Conservation (phyloP, 2,329 filamentous ascomycete genomes). For the Hirsutella minnesotensis region DNA sequence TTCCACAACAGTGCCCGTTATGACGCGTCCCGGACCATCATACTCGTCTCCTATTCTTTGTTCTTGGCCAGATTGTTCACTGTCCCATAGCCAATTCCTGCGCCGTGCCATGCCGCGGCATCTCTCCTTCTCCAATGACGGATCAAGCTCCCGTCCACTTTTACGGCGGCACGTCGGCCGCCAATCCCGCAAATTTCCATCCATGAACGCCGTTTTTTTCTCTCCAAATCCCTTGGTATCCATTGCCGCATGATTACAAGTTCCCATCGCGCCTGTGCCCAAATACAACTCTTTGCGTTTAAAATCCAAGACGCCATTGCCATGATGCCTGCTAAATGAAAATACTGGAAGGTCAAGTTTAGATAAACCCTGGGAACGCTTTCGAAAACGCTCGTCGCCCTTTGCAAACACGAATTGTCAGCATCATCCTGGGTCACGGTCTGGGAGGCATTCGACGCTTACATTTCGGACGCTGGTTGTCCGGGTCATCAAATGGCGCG, state of each 20-base stretch:
- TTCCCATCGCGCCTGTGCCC: background rate
- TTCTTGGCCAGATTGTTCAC: no score
- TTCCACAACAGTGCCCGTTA: no score
- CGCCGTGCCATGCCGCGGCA: no score
- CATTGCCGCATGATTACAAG: background rate
- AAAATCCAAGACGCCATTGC: conserved; percentile 16
- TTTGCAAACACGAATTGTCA: conserved; percentile 9
- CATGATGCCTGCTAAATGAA: conserved; percentile 10
- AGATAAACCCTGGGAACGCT: conserved; percentile 29
- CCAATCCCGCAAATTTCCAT: background rate
- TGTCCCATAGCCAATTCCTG: no score
- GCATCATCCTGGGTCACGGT: background rate
- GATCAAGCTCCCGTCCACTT: no score
- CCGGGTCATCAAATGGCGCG: conserved; percentile 30
- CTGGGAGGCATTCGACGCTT: conserved; percentile 11
- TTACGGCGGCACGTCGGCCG: background rate
- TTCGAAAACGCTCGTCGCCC: conserved; percentile 31
- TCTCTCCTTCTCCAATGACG: no score
- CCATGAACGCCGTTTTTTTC: conserved; percentile 1
- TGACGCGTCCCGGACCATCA: no score
- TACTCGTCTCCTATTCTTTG: no score
- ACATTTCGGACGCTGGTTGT: conserved; percentile 27
- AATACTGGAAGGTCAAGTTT: conserved; percentile 1
- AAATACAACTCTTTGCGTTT: background rate
- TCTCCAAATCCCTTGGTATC: background rate